phyloP scores from a whole-genome alignment of 257 asterid genomes.

The Marsdenia floribunda region DNA sequence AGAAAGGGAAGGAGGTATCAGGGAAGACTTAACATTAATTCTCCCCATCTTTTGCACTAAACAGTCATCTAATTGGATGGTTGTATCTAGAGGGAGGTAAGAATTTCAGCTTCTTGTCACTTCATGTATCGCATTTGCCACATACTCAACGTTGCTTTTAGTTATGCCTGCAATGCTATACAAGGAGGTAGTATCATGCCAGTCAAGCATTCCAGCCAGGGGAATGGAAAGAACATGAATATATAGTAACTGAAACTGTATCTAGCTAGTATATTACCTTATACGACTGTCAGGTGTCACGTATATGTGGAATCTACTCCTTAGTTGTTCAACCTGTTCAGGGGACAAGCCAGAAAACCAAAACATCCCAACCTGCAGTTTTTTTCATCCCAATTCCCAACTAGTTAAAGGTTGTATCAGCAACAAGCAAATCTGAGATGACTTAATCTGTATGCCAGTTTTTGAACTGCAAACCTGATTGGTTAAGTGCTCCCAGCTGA shows the following conservation, averaged over 20 bases:
- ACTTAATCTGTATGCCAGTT: background rate
- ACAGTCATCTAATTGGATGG: background rate
- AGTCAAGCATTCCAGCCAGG: background rate
- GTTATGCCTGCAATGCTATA: conserved; percentile 3
- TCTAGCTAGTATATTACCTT: conserved; percentile 43
- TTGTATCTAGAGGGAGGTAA: background rate
- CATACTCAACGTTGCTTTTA: background rate
- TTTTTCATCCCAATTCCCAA: background rate
- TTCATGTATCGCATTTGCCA: conserved; percentile 3
- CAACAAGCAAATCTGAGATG: background rate
- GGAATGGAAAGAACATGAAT: background rate
- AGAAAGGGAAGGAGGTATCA: no score
- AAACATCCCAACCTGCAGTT: conserved; percentile 84
- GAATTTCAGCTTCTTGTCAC: background rate
- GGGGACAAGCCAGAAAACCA: conserved; percentile 96
- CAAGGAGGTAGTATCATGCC: background rate
- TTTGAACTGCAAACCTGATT: conserved; percentile 55
- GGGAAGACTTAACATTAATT: background rate
- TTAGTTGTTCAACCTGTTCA: conserved; percentile 87
- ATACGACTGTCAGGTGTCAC: conserved; percentile 93
- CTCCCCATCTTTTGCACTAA: background rate
- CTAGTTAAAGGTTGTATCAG: conserved; percentile 12
- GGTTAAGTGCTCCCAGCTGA: conserved; percentile 95
- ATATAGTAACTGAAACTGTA: background rate
- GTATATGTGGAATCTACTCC: conserved; percentile 76